phyloP scores from a whole-genome alignment of 345 rosid species.

The Mallotus nudiflorus region DNA sequence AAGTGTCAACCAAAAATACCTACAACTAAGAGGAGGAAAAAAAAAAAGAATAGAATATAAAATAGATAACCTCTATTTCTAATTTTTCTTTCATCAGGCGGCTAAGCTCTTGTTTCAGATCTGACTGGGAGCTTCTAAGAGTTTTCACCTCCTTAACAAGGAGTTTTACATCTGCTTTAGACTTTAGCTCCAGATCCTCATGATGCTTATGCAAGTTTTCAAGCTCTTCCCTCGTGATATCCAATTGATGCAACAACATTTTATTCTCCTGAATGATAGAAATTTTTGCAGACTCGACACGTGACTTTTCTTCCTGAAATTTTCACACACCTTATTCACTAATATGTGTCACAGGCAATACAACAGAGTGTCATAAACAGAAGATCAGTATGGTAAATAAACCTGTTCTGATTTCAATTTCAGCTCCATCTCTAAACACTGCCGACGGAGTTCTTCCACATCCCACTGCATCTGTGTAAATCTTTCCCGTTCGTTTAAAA shows the following conservation, averaged over 20 bases:
- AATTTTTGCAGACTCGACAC: slow-evolving; percentile 49
- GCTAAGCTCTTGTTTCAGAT: slow-evolving; percentile 75
- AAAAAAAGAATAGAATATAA: slow-evolving; percentile 3
- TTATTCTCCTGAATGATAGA: slow-evolving; percentile 59
- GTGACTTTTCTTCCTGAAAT: slow-evolving; percentile 70
- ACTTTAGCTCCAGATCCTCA: slow-evolving; percentile 79
- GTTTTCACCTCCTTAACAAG: slow-evolving; percentile 93
- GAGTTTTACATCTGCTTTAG: slow-evolving; percentile 82
- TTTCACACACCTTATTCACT: slow-evolving; percentile 10
- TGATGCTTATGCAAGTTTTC: slow-evolving; percentile 54
- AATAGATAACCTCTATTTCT: slow-evolving; percentile 71
- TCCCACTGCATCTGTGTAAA: slow-evolving; percentile 97
- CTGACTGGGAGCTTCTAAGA: slow-evolving; percentile 72
- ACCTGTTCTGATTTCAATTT: slow-evolving; percentile 75
- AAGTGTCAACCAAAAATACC: not conserved
- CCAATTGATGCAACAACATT: slow-evolving; percentile 61
- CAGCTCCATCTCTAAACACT: slow-evolving; percentile 70
- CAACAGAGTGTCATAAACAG: not conserved
- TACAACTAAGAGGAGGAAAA: not conserved
- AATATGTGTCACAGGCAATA: slow-evolving; percentile 5
- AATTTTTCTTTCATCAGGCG: slow-evolving; percentile 77
- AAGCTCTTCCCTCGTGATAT: slow-evolving; percentile 51
- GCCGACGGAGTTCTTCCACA: slow-evolving; percentile 76
- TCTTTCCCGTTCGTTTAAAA: slow-evolving; percentile 68
- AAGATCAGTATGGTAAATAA: not conserved